Conservation (phyloP, 768 basidiomycete genomes). For the Amanita pseudoporphyria region DNA sequence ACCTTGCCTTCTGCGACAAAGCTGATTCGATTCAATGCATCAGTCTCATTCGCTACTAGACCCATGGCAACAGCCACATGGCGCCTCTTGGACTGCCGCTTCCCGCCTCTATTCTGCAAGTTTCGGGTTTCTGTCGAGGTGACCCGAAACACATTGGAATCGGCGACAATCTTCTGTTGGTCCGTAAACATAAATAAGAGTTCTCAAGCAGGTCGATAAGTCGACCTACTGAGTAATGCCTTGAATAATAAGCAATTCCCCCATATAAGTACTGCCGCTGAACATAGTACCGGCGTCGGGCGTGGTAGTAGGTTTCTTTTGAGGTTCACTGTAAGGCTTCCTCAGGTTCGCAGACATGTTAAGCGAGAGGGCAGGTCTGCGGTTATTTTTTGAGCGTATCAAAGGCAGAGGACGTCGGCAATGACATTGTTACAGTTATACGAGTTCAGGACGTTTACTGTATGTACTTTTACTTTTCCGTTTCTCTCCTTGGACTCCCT, state of each 20-base stretch:
- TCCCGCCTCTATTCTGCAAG: not conserved
- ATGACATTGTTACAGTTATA: too few relatives aligned
- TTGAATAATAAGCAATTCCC: slow-evolving; percentile 13
- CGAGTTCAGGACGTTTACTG: too few relatives aligned
- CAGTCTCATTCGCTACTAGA: too few relatives aligned
- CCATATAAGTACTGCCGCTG: too few relatives aligned
- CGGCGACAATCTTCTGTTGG: not conserved
- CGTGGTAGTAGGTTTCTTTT: not conserved
- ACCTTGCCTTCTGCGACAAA: slow-evolving; percentile 38
- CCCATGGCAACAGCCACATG: slow-evolving; percentile 35
- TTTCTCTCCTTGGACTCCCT: too few relatives aligned
- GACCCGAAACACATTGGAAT: not conserved
- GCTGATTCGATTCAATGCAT: slow-evolving; percentile 32
- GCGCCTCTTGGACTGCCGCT: slow-evolving; percentile 25
- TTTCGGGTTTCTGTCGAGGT: not conserved
- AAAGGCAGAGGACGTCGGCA: too few relatives aligned
- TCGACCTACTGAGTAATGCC: slow-evolving; percentile 12
- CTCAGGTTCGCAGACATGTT: too few relatives aligned
- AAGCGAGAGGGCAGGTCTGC: too few relatives aligned
- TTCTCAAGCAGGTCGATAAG: not conserved
- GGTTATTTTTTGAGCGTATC: too few relatives aligned
- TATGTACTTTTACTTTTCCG: too few relatives aligned
- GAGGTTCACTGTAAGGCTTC: too few relatives aligned
- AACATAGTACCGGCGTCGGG: slow-evolving; percentile 11
- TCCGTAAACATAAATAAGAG: slow-evolving; percentile 1